These are phyloP conservation scores for Escallonia rubra DNA, from an alignment of 129 eudicot species.

Conservation along the genomic window DNA sequence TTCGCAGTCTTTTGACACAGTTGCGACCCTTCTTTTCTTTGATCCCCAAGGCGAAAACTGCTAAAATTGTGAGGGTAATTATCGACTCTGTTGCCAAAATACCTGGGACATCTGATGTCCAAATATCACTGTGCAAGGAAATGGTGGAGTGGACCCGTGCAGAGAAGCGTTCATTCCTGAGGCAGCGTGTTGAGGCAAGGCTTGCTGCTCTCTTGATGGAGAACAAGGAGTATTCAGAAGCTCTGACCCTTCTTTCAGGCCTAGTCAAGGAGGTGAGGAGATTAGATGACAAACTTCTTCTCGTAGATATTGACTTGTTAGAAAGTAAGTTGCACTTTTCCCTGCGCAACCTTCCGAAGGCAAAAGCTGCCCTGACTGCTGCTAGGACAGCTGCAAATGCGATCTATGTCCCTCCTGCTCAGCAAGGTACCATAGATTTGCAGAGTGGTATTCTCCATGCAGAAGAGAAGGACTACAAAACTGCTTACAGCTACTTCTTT, in stretches of 20 bases:
- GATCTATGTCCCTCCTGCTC: slow-evolving; percentile 69
- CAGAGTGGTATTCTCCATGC: slow-evolving; percentile 66
- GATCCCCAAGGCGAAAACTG: slow-evolving; percentile 36
- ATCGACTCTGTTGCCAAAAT: slow-evolving; percentile 30
- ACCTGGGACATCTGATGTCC: slow-evolving; percentile 29
- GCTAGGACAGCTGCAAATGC: slow-evolving; percentile 87
- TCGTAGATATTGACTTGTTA: slow-evolving; percentile 26
- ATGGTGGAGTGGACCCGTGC: slow-evolving; percentile 30
- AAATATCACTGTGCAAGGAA: slow-evolving; percentile 31
- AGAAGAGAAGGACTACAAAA: slow-evolving; percentile 70
- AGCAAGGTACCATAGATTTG: slow-evolving; percentile 58
- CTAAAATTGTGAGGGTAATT: slow-evolving; percentile 29
- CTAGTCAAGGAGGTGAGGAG: slow-evolving; percentile 27
- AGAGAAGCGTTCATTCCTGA: slow-evolving; percentile 29
- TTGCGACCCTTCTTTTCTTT: slow-evolving; percentile 23
- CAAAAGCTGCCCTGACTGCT: slow-evolving; percentile 44
- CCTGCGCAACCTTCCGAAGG: slow-evolving; percentile 28
- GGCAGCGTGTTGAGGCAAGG: slow-evolving; percentile 29
- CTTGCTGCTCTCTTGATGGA: slow-evolving; percentile 27
- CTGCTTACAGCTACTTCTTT: slow-evolving; percentile 70
- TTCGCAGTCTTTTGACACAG: slow-evolving; percentile 20
- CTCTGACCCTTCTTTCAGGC: slow-evolving; percentile 21
- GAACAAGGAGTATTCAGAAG: slow-evolving; percentile 26
- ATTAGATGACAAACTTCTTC: slow-evolving; percentile 28
- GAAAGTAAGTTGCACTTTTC: slow-evolving; percentile 32